Percentiles rank a stretch among this genome's conserved stretches.
Evolutionary conservation across 192 early-diverging fungal species (phyloP).

Genomic region (Fimicolochytrium jonesii): DNA sequence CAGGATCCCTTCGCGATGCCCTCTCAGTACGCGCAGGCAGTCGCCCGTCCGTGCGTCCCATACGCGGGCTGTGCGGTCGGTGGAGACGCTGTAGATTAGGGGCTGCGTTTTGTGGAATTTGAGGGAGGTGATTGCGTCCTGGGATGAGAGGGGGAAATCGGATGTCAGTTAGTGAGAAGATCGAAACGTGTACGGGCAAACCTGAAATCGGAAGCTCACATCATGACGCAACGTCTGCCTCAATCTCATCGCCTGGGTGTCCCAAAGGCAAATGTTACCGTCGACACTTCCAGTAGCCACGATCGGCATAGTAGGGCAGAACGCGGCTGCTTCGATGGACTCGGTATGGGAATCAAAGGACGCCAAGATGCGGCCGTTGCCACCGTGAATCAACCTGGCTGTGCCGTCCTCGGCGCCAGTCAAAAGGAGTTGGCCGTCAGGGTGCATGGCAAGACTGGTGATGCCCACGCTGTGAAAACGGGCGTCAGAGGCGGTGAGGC

Average conservation of each 20-base stretch:
- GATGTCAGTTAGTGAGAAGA: too few relatives aligned
- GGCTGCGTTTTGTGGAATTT: conserved; percentile 68
- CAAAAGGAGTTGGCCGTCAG: conserved; percentile 71
- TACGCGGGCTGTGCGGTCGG: conserved; percentile 73
- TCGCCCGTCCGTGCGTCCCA: conserved; percentile 93
- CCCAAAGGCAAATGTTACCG: conserved; percentile 89
- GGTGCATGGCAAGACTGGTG: conserved; percentile 67
- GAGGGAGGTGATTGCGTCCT: conserved; percentile 80
- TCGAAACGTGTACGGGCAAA: too few relatives aligned
- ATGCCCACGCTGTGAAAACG: conserved; percentile 83
- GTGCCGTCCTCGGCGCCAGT: conserved; percentile 81
- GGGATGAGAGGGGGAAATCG: too few relatives aligned
- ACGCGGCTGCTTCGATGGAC: conserved; percentile 81
- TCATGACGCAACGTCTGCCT: conserved; percentile 80
- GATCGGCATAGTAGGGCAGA: conserved; percentile 65
- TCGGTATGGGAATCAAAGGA: conserved; percentile 79
- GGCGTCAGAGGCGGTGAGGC: conserved; percentile 66
- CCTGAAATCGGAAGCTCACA: too few relatives aligned
- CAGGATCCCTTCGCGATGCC: conserved; percentile 85
- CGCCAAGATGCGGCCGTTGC: conserved; percentile 67
- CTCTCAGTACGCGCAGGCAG: conserved; percentile 66
- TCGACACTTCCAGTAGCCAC: conserved; percentile 86
- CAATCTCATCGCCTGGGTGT: conserved; percentile 74
- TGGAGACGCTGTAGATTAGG: conserved; percentile 68
- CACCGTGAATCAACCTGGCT: conserved; percentile 70